These are phyloP conservation scores for Paulownia fortunei DNA, from an alignment of 257 asterid species.

Conservation along the genomic window DNA sequence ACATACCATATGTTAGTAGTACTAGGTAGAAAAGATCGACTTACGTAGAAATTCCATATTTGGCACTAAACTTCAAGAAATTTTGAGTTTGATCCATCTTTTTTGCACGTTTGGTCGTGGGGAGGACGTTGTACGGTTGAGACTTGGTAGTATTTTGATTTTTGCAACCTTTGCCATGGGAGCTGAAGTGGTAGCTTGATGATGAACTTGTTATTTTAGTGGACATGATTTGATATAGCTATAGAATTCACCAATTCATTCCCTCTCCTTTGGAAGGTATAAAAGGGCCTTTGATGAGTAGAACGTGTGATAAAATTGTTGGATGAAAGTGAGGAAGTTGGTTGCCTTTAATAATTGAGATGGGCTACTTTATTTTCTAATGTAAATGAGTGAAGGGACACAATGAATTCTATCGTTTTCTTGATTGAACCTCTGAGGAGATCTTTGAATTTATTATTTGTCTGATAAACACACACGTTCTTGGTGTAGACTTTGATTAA, in stretches of 20 bases:
- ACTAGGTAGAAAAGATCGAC: background rate
- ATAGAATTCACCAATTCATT: background rate
- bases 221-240: background rate
- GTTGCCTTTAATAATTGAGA: slow-evolving; percentile 4
- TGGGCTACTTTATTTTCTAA: background rate
- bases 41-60: slow-evolving; percentile 38
- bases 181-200: slow-evolving; percentile 27
- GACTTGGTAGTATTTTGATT: too few relatives aligned
- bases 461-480: background rate
- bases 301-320: background rate
- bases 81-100: slow-evolving; percentile 17
- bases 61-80: slow-evolving; percentile 27
- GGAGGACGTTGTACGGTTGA: background rate
- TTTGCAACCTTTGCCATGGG: slow-evolving; percentile 6
- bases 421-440: background rate
- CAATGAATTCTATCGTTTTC: slow-evolving; percentile 16
- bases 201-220: background rate
- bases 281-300: slow-evolving; percentile 1
- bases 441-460: background rate
- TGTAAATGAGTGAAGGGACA: background rate
- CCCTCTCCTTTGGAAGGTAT: background rate
- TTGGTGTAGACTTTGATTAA: background rate
- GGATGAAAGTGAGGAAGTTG: background rate
- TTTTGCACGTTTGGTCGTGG: slow-evolving; percentile 1
- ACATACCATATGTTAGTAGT: background rate